These are phyloP conservation scores for Cutaneotrichosporon spelunceum DNA, from an alignment of 1,284 basidiomycete species.

Conservation along the genomic window DNA sequence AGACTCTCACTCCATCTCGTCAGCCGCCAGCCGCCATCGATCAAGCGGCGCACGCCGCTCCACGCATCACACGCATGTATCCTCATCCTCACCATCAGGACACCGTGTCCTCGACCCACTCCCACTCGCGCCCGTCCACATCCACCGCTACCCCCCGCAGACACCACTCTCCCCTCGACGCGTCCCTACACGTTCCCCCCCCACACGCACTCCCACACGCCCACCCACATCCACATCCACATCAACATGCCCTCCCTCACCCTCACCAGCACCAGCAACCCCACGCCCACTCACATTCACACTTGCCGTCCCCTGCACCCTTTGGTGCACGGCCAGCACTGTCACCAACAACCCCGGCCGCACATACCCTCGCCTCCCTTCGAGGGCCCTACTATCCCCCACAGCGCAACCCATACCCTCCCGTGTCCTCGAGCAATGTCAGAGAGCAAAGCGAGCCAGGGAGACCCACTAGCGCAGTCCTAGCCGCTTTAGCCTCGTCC, in stretches of 20 bases:
- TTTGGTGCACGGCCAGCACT: neutral
- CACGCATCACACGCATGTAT: neutral
- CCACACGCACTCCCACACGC: neutral
- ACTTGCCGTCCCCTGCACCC: neutral
- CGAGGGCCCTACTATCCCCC: neutral
- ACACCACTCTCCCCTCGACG: neutral
- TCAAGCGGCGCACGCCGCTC: too few relatives aligned
- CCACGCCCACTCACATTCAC: neutral
- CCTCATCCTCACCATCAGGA: neutral
- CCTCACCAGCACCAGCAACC: neutral
- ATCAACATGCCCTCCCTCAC: neutral
- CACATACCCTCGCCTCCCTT: neutral
- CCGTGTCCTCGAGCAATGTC: neutral
- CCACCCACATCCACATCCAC: neutral
- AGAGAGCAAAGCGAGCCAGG: neutral
- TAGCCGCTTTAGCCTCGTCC: constrained; percentile 16
- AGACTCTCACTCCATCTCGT: too few relatives aligned
- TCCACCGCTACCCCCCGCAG: neutral
- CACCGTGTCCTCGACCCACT: neutral
- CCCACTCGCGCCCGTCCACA: neutral
- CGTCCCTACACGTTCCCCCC: neutral
- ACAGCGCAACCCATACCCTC: constrained; percentile 3
- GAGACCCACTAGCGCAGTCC: constrained; percentile 14
- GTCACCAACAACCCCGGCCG: neutral
- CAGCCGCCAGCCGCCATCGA: too few relatives aligned